Base-by-base conservation (phyloP, 2,329 filamentous ascomycete genomes). In the Lasiodiplodia sp. region DNA sequence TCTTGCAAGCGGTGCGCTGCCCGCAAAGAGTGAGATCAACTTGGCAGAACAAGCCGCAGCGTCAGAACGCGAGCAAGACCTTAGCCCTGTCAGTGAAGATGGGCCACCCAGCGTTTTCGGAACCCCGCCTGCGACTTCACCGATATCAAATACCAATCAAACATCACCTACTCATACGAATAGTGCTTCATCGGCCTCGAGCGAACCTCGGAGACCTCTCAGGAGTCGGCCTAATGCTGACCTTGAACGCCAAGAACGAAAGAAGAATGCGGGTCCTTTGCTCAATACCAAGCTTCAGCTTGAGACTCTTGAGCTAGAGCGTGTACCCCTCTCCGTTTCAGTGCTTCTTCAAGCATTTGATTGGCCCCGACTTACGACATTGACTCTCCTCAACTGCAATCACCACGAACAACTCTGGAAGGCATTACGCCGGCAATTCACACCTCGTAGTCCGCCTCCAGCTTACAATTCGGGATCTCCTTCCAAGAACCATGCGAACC, bases 331-430 rank as follows among this genome's bases (percentile, higher is more conserved):
- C n/a, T 93, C 90, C 1, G 85, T 93, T 52, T 84, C 88, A 10
- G 88, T 92, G n/a, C 84, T 93, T 67, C 85, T 88, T 57, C 87
- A 87, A 70, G 90, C 88, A 1, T 85, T 96, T 52, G 92, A 96
- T 78, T 96, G 92, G 92, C 88, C 88, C 1, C 83, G 86, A 11
- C 78, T 96, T 65, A 92, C 89, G 2, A 91, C 84, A 18, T 79
- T 96, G 63, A 95, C 93, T 0, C 85, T 96, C 23, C 86, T 96
- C 56, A 85, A 90, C 70, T 96, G 92, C 75, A 83, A 85, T 40
- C 87, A 92, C 65, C 89, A 93, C 74, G 91, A 94, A 69, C 86
- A 87, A 68, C 82, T 96, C 2, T 96, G 92, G 92, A 90, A 89
- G 74, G 86, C 89, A 65, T 83, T 96, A 16, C 87, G 88, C 62